phyloP scores from a whole-genome alignment of 257 asterid species.

The Solanum ossicruentum region DNA sequence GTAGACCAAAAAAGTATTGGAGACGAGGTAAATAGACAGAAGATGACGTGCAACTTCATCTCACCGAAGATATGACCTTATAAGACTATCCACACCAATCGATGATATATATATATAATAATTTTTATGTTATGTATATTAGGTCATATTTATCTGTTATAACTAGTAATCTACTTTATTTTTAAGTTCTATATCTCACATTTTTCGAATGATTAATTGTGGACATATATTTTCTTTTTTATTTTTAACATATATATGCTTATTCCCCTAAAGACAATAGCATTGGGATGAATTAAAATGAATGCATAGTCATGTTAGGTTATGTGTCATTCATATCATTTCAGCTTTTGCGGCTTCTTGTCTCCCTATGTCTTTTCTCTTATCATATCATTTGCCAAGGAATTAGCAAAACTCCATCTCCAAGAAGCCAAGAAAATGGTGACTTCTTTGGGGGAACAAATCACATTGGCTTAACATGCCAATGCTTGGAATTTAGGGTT shows the following conservation, averaged over 20 bases:
- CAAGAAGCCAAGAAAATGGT: constrained; percentile 29
- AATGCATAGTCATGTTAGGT: constrained; percentile 12
- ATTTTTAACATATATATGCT: not conserved
- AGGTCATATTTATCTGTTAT: not conserved
- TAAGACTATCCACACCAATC: too few relatives aligned
- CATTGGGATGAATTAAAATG: constrained; percentile 14
- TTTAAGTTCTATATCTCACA: not conserved
- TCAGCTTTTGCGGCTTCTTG: not conserved
- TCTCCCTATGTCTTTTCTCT: not conserved
- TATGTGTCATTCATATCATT: constrained; percentile 12
- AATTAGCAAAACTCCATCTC: constrained; percentile 36
- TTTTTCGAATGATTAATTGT: too few relatives aligned
- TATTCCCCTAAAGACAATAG: constrained; percentile 27
- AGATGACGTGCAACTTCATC: too few relatives aligned
- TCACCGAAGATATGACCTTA: too few relatives aligned
- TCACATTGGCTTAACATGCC: constrained; percentile 5
- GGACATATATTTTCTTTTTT: not conserved
- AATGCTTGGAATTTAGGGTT: not conserved
- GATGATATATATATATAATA: too few relatives aligned
- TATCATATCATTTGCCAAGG: not conserved
- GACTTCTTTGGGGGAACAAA: constrained; percentile 20
- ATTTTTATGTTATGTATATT: not conserved
- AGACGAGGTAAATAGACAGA: too few relatives aligned
- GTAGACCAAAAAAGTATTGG: too few relatives aligned
- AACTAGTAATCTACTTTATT: not conserved